phyloP scores from a whole-genome alignment of 1,139 yeast species.

The Scheffersomyces segobiensis region DNA sequence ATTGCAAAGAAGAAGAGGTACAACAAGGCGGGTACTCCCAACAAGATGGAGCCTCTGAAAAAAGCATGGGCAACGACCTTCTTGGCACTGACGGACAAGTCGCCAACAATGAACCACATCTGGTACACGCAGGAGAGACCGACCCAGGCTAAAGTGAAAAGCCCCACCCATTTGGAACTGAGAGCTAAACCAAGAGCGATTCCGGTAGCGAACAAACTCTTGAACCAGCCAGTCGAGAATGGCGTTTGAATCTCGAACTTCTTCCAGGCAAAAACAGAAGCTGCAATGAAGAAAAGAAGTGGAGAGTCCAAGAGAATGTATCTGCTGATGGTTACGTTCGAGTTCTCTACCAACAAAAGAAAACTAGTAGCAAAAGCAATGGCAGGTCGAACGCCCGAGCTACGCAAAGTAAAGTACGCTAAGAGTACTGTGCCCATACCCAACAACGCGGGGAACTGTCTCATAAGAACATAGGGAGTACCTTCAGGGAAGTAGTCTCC shows the following conservation, averaged over 20 bases:
- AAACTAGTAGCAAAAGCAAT: slow-evolving; percentile 69
- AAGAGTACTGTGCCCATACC: slow-evolving; percentile 82
- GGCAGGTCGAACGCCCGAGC: slow-evolving; percentile 78
- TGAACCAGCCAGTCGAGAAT: slow-evolving; percentile 69
- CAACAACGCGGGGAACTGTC: slow-evolving; percentile 78
- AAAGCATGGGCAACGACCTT: slow-evolving; percentile 54
- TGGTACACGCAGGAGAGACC: slow-evolving; percentile 75
- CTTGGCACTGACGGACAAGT: slow-evolving; percentile 59
- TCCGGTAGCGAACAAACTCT: slow-evolving; percentile 71
- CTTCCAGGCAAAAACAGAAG: slow-evolving; percentile 76
- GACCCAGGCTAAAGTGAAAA: slow-evolving; percentile 92
- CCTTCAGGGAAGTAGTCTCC: slow-evolving; percentile 62
- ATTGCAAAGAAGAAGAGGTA: slow-evolving; percentile 75
- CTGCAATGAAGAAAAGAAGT: slow-evolving; percentile 84
- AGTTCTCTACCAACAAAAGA: slow-evolving; percentile 77
- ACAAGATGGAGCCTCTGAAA: slow-evolving; percentile 57
- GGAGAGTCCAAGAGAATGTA: slow-evolving; percentile 92
- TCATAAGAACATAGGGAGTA: slow-evolving; percentile 79
- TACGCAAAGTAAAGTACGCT: slow-evolving; percentile 76
- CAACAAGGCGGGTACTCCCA: slow-evolving; percentile 68
- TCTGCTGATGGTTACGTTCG: slow-evolving; percentile 85
- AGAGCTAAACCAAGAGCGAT: slow-evolving; percentile 84
- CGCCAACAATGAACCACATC: slow-evolving; percentile 88
- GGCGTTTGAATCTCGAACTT: slow-evolving; percentile 79
- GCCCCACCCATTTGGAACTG: slow-evolving; percentile 95